Evolutionary conservation across 2,329 filamentous ascomycete species (phyloP), one percentile per base, ranked within the genome.

Genomic region (Lithohypha guttulata): DNA sequence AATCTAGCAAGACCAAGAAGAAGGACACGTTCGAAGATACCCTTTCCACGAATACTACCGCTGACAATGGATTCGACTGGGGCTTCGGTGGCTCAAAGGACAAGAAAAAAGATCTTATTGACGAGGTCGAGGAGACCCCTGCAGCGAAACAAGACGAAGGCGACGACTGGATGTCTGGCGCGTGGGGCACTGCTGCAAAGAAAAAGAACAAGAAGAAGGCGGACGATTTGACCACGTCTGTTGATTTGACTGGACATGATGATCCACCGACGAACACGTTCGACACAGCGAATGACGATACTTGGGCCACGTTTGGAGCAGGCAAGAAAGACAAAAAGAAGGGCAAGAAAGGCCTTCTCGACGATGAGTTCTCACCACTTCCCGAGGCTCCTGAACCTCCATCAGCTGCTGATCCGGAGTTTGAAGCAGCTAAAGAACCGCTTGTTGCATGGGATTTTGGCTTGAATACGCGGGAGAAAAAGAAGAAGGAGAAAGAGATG

Each of bases 201-300:
- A 57, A 61, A 42, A 64, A 67, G 49, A 64, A 64, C 49, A 64
- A 63, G 34, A 60, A 60, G 42, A 54, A 52, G 26, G 45, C 52
- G 4, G 54, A 55, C 20, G 53, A 55, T 39, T 47, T 51, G 42
- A 43, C 48, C 8, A 40, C 45, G 28, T 42, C 53, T n/a, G 19
- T 51, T 34, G 38, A 54, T 42, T 23, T 46, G 40, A 48, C 47
- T 19, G 40, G 50, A 17, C 42, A 53, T 13, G 49, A 48, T 8
- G 40, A 45, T 36, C 35, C 28, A 23, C 46, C 30, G 5, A 41
- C 44, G 13, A 45, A 52, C 10, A 49, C 52, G 39, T 36, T 44
- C 7, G 47, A 50, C 17, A 34, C 47, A 28, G 50, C 48, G 2
- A 41, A 51, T 27, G 51, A 57, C 13, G 28, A 58, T 31, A 49